Percentiles rank a stretch among this genome's conserved stretches.
These are phyloP conservation scores for Trichoderma sp. DNA, from an alignment of 2,329 filamentous ascomycete species.

Conservation along the genomic window DNA sequence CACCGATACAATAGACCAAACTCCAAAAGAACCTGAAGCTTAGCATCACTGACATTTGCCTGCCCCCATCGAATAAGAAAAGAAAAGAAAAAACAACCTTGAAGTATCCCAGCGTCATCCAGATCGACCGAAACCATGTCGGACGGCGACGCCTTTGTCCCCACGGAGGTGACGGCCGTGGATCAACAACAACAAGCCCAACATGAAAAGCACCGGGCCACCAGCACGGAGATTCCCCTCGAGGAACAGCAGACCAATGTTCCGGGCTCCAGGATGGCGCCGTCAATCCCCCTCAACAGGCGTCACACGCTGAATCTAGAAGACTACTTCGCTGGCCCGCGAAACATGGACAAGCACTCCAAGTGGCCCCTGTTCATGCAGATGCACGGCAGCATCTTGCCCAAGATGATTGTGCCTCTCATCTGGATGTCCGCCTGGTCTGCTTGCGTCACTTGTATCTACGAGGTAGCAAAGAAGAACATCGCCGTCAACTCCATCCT, in stretches of 20 bases:
- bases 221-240: constrained; percentile 10
- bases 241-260: not conserved
- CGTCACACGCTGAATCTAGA: constrained; percentile 51
- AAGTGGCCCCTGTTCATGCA: constrained; percentile 76
- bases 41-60: not conserved
- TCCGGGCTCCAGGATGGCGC: not conserved
- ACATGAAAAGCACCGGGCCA: not conserved
- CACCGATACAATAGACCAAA: not conserved
- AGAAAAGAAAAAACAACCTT: not conserved
- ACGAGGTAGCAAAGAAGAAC: constrained; percentile 43
- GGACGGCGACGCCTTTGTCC: not conserved
- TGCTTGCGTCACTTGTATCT: constrained; percentile 62
- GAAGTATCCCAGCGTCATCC: not conserved
- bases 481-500: constrained; percentile 47
- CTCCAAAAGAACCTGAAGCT: not conserved
- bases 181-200: not conserved
- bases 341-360: constrained; percentile 71
- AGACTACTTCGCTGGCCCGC: constrained; percentile 66
- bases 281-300: constrained; percentile 33
- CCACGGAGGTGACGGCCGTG: not conserved
- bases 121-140: constrained; percentile 10
- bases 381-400: constrained; percentile 73
- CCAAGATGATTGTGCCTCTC: constrained; percentile 72
- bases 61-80: not conserved
- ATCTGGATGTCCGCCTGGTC: constrained; percentile 64